phyloP scores from a whole-genome alignment of 2,329 filamentous ascomycete genomes.

The Colletotrichum salicis region DNA sequence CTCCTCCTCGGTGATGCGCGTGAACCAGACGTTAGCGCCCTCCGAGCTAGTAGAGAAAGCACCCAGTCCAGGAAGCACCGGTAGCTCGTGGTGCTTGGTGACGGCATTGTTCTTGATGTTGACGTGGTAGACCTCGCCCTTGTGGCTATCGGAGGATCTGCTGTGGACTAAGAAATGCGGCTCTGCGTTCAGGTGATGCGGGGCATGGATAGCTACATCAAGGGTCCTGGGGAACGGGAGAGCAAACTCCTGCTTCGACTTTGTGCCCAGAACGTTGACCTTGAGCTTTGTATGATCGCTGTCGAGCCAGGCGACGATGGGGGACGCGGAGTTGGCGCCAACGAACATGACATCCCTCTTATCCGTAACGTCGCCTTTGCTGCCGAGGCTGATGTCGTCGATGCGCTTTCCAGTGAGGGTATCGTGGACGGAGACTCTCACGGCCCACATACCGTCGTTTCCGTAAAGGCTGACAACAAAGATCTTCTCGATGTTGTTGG shows the following conservation, averaged over 20 bases:
- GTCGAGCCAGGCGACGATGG: conserved; percentile 81
- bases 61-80: conserved; percentile 75
- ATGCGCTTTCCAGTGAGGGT: conserved; percentile 76
- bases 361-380: conserved; percentile 77
- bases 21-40: conserved; percentile 89
- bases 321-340: conserved; percentile 79
- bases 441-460: conserved; percentile 74
- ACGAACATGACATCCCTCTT: conserved; percentile 77
- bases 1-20: conserved; percentile 80
- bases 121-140: conserved; percentile 88
- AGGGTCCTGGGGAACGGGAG: conserved; percentile 57
- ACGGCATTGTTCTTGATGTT: conserved; percentile 76
- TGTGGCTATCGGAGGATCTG: conserved; percentile 75
- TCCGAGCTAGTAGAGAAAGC: conserved; percentile 82
- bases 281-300: conserved; percentile 69
- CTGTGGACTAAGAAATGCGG: conserved; percentile 90
- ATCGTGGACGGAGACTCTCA: conserved; percentile 81
- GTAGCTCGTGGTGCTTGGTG: conserved; percentile 83
- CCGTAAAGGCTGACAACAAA: conserved; percentile 83
- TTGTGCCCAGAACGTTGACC: conserved; percentile 76
- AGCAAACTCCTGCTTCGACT: conserved; percentile 64
- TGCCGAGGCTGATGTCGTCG: conserved; percentile 77
- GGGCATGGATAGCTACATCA: conserved; percentile 76
- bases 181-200: conserved; percentile 75
- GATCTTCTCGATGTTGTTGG: conserved; percentile 75